phyloP scores from a whole-genome alignment of 1,284 basidiomycete species.

The Microbotryomycetes sp. region DNA sequence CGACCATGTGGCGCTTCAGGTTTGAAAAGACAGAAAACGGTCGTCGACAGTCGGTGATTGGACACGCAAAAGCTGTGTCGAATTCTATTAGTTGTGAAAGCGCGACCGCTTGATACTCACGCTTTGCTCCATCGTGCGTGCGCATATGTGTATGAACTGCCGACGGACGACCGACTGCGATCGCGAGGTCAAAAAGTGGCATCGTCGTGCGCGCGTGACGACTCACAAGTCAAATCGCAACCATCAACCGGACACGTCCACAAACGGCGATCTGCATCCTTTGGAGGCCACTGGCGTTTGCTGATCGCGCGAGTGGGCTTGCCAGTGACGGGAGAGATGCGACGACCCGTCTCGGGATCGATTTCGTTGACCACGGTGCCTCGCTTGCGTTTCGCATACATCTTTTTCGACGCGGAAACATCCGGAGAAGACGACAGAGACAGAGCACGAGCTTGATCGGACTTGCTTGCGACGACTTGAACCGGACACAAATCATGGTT shows the following conservation, averaged over 20 bases:
- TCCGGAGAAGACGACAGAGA: not conserved
- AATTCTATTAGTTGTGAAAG: too few species aligned
- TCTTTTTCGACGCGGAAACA: not conserved
- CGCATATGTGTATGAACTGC: conserved; percentile 22
- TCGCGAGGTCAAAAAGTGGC: not conserved
- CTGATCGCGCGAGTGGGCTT: conserved; percentile 19
- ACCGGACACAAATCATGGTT: too few species aligned
- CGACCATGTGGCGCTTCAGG: conserved; percentile 29
- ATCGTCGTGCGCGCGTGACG: too few species aligned
- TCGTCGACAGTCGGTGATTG: conserved; percentile 17
- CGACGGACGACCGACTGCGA: conserved; percentile 20
- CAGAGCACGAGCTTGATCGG: not conserved
- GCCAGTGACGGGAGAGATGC: conserved; percentile 24
- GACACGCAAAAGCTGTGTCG: conserved; percentile 20
- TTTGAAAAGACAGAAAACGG: conserved; percentile 21
- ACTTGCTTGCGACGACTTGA: too few species aligned
- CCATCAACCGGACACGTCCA: conserved; percentile 10
- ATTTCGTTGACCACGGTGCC: not conserved
- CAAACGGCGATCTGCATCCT: conserved; percentile 10
- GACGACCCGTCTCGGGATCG: not conserved
- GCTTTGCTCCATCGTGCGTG: conserved; percentile 16
- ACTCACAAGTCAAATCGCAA: conserved; percentile 23
- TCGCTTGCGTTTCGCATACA: not conserved
- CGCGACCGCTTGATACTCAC: too few species aligned
- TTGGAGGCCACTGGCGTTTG: conserved; percentile 21